These are phyloP conservation scores for Aspergillus baeticus DNA, from an alignment of 495 filamentous ascomycete species.

Conservation along the genomic window DNA sequence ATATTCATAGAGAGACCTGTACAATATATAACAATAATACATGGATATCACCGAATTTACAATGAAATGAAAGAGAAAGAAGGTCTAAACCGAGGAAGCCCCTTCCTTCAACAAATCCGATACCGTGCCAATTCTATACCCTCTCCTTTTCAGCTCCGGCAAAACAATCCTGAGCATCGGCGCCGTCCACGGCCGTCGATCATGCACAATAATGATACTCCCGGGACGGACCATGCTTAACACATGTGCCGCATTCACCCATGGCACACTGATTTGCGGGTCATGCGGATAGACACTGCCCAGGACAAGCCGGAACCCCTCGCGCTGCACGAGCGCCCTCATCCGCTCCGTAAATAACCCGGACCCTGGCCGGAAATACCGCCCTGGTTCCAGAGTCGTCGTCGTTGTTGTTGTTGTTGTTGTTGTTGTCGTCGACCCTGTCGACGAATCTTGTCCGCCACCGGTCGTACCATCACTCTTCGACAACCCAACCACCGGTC, in stretches of 20 bases:
- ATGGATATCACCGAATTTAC: background rate
- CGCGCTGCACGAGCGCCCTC: slow-evolving; percentile 47
- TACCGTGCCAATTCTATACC: slow-evolving; percentile 69
- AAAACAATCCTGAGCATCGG: slow-evolving; percentile 72
- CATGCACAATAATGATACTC: slow-evolving; percentile 79
- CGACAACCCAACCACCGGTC: background rate
- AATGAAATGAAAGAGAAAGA: slow-evolving; percentile 1
- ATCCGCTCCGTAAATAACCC: slow-evolving; percentile 75
- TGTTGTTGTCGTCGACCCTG: too few relatives aligned
- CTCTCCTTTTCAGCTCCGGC: slow-evolving; percentile 63
- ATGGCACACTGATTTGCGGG: slow-evolving; percentile 65
- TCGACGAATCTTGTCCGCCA: too few relatives aligned
- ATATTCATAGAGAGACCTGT: slow-evolving; percentile 11
- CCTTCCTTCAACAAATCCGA: slow-evolving; percentile 53
- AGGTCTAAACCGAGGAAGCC: background rate
- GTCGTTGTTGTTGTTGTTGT: too few relatives aligned
- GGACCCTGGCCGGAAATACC: slow-evolving; percentile 75
- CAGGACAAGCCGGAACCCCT: slow-evolving; percentile 68
- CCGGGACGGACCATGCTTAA: slow-evolving; percentile 74
- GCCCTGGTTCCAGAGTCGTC: background rate
- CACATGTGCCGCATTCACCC: slow-evolving; percentile 75
- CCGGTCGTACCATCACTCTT: background rate
- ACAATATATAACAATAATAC: slow-evolving; percentile 7
- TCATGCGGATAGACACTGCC: slow-evolving; percentile 88
- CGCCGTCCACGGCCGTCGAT: slow-evolving; percentile 73